Percentiles rank a stretch among this genome's conserved stretches.
phyloP scores from a whole-genome alignment of 768 basidiomycete species.

The Psilocybe azurescens region DNA sequence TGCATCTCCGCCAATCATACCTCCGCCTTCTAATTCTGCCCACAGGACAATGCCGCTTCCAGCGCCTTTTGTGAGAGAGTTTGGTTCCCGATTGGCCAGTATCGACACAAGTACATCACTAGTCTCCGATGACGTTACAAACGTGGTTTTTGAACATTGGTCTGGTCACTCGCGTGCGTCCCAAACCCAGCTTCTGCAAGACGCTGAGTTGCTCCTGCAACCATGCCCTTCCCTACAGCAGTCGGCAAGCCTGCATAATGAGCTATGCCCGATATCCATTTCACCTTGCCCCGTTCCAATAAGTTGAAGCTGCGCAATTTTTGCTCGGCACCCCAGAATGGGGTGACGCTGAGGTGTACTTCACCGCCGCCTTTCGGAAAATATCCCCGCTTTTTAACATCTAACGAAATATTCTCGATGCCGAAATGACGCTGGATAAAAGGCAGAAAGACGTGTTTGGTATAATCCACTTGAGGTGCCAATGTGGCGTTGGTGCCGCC shows the following conservation, averaged over 20 bases:
- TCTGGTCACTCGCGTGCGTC: background rate
- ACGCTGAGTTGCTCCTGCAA: conserved; percentile 50
- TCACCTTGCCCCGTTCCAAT: conserved; percentile 60
- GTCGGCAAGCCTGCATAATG: conserved; percentile 72
- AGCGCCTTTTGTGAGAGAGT: conserved; percentile 53
- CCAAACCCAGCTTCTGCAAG: conserved; percentile 47
- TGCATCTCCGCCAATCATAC: conserved; percentile 71
- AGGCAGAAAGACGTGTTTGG: conserved; percentile 66
- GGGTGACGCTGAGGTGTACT: conserved; percentile 47
- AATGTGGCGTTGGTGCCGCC: conserved; percentile 77
- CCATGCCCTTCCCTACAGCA: conserved; percentile 60
- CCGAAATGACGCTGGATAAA: conserved; percentile 68
- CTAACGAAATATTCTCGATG: conserved; percentile 44
- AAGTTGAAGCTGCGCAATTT: conserved; percentile 48
- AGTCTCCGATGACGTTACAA: conserved; percentile 5
- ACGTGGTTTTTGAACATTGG: background rate
- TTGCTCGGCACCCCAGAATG: conserved; percentile 44
- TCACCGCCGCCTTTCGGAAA: conserved; percentile 77
- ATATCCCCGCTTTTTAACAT: conserved; percentile 67
- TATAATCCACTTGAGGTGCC: conserved; percentile 82
- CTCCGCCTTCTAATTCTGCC: conserved; percentile 75
- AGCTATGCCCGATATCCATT: conserved; percentile 56
- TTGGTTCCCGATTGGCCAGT: conserved; percentile 43
- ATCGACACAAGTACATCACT: conserved; percentile 43
- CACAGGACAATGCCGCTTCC: conserved; percentile 78